These are phyloP conservation scores for Boletus sensibilis DNA, from an alignment of 768 basidiomycete genomes.

Conservation along the genomic window DNA sequence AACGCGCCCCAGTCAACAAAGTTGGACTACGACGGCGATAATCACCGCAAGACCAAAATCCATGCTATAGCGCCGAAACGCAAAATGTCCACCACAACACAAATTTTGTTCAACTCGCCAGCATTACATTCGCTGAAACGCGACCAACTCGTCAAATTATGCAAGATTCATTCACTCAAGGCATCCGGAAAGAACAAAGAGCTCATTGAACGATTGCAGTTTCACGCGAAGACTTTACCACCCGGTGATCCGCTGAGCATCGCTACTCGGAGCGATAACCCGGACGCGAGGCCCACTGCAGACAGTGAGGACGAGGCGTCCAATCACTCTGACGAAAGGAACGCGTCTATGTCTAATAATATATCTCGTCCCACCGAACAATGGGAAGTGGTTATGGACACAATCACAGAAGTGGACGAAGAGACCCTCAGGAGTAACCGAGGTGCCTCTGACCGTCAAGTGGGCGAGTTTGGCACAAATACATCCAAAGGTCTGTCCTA, in stretches of 20 bases:
- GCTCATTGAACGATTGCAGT: conserved; percentile 64
- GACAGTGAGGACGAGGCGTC: conserved; percentile 34
- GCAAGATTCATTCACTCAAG: conserved; percentile 80
- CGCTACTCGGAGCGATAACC: conserved; percentile 50
- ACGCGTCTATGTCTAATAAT: conserved; percentile 10
- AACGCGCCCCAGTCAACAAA: conserved; percentile 21
- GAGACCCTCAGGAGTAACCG: conserved; percentile 39
- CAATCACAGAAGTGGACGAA: conserved; percentile 68
- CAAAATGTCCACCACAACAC: conserved; percentile 66
- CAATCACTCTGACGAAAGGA: conserved; percentile 17
- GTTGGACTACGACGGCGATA: conserved; percentile 1
- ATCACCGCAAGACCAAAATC: not conserved
- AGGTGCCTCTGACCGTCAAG: conserved; percentile 38
- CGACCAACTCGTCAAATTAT: conserved; percentile 80
- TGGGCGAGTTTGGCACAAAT: conserved; percentile 73
- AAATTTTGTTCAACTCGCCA: conserved; percentile 83
- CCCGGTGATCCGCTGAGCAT: conserved; percentile 54
- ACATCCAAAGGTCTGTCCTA: conserved; percentile 56
- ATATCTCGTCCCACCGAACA: conserved; percentile 69
- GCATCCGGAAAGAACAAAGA: conserved; percentile 78
- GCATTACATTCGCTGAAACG: conserved; percentile 82
- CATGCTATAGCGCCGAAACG: conserved; percentile 6
- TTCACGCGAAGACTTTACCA: conserved; percentile 65
- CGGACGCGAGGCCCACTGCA: conserved; percentile 30
- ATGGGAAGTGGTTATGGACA: conserved; percentile 88